Evolutionary conservation across 2,329 filamentous ascomycete species (phyloP).

Genomic region (Mycosphaerella sp.): DNA sequence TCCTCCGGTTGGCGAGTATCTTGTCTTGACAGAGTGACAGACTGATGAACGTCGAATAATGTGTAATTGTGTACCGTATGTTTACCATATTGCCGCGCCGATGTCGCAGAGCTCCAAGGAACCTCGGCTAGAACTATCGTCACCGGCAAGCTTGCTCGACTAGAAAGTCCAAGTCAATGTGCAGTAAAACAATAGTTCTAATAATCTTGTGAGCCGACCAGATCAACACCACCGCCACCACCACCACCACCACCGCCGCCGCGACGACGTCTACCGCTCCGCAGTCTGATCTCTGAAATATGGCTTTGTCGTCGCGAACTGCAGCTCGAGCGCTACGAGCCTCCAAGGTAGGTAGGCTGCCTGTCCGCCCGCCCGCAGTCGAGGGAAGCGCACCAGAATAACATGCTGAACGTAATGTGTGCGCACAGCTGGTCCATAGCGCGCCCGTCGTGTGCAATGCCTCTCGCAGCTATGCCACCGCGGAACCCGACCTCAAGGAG

Average conservation of each 20-base stretch:
- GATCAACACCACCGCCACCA: background rate
- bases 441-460: constrained; percentile 22
- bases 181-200: background rate
- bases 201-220: background rate
- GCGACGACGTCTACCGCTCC: background rate
- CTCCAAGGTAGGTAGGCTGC: constrained; percentile 51
- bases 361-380: background rate
- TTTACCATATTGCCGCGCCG: background rate
- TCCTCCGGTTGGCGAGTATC: too few species aligned
- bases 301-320: constrained; percentile 60
- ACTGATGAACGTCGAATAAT: too few species aligned
- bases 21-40: too few species aligned
- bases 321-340: constrained; percentile 59
- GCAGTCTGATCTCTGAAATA: constrained; percentile 30
- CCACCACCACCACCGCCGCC: background rate
- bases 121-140: constrained; percentile 12
- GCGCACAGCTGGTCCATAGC: constrained; percentile 24
- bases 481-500: constrained; percentile 84
- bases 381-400: background rate
- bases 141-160: background rate
- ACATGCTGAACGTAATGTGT: background rate
- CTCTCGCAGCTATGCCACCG: constrained; percentile 59
- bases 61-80: background rate
- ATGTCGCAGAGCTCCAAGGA: background rate
- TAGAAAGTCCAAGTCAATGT: background rate